Percentiles rank a stretch among this genome's conserved stretches.
Conservation (phyloP, 1,284 basidiomycete genomes). For the Hymenochaete sp. region DNA sequence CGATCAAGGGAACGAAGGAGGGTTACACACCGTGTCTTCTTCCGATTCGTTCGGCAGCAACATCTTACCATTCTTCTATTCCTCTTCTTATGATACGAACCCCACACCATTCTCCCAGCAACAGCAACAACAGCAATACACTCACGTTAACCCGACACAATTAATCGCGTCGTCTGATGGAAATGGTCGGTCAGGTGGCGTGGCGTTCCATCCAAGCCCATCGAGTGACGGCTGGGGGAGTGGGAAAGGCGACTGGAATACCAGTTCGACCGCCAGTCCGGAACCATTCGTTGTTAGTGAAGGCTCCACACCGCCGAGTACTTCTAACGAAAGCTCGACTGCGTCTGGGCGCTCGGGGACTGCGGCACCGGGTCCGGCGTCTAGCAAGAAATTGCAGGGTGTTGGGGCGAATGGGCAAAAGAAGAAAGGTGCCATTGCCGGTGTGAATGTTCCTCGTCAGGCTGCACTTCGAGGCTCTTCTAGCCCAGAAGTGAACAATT, state of each 20-base stretch:
- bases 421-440: slow-evolving; percentile 36
- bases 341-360: too few species aligned
- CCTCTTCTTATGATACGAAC: slow-evolving; percentile 71
- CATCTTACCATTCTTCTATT: slow-evolving; percentile 43
- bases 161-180: slow-evolving; percentile 18
- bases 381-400: slow-evolving; percentile 26
- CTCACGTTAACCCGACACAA: slow-evolving; percentile 83
- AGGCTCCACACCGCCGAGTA: slow-evolving; percentile 61
- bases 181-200: slow-evolving; percentile 38
- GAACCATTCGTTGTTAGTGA: slow-evolving; percentile 61
- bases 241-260: slow-evolving; percentile 44
- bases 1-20: slow-evolving; percentile 29
- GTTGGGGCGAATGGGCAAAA: slow-evolving; percentile 25
- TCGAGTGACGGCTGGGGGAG: slow-evolving; percentile 69
- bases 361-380: slow-evolving; percentile 43
- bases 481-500: slow-evolving; percentile 45
- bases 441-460: slow-evolving; percentile 7
- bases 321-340: slow-evolving; percentile 44
- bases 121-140: slow-evolving; percentile 47
- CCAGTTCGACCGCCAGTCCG: slow-evolving; percentile 67
- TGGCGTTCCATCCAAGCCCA: slow-evolving; percentile 62
- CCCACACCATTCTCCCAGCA: slow-evolving; percentile 48
- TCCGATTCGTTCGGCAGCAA: slow-evolving; percentile 48
- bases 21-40: too few species aligned
- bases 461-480: slow-evolving; percentile 35